These are phyloP conservation scores for Astrothelium subdiscretum DNA, from an alignment of 495 filamentous ascomycete genomes.

Conservation along the genomic window DNA sequence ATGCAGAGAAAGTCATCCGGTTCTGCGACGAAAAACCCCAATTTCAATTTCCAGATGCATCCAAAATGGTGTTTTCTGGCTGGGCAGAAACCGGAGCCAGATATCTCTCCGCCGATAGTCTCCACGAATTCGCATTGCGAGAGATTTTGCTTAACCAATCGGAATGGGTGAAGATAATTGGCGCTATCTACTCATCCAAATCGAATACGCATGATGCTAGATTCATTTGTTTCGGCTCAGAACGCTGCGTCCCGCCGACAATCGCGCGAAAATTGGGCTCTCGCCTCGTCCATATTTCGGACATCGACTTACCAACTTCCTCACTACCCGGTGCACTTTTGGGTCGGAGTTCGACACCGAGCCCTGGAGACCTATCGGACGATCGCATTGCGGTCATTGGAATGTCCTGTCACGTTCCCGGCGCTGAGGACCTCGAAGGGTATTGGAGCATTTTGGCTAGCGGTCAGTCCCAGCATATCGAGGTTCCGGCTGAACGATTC, in stretches of 20 bases:
- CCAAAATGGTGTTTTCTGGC: too few relatives aligned
- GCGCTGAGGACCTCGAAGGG: too few relatives aligned
- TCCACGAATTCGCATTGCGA: not conserved
- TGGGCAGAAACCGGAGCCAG: too few relatives aligned
- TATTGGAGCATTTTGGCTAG: conserved; percentile 21
- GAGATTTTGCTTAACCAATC: not conserved
- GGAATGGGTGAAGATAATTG: not conserved
- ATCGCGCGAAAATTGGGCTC: not conserved
- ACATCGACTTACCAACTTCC: not conserved
- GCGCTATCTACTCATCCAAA: not conserved
- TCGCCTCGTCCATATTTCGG: not conserved
- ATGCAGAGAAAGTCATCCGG: too few relatives aligned
- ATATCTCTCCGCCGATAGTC: not conserved
- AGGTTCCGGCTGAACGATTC: not conserved
- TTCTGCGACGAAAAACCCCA: too few relatives aligned
- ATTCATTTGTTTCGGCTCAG: not conserved
- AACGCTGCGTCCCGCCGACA: not conserved
- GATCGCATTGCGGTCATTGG: not conserved
- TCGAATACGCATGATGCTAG: not conserved
- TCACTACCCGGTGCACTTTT: too few relatives aligned
- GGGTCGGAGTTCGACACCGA: too few relatives aligned
- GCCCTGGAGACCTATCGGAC: too few relatives aligned
- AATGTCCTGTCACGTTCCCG: not conserved
- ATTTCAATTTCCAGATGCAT: too few relatives aligned
- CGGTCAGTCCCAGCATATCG: conserved; percentile 27